Conservation (phyloP, 768 basidiomycete species). For the Trametes coccinea region DNA sequence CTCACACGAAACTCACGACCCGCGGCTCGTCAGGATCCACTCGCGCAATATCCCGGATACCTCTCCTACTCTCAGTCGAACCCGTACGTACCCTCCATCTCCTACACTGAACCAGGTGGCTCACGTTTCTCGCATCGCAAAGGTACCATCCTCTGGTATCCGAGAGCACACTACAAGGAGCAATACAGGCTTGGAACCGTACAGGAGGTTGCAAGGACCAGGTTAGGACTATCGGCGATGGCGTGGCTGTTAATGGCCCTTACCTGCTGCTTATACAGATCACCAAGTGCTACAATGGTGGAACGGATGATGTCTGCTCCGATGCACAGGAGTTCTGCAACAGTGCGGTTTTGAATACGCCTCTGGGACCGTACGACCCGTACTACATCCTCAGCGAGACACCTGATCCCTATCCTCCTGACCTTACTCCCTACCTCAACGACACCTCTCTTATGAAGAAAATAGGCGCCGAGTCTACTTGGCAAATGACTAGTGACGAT, state of each 20-base stretch:
- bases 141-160: constrained; percentile 56
- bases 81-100: constrained; percentile 31
- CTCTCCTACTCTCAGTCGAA: constrained; percentile 55
- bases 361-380: constrained; percentile 57
- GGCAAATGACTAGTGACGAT: constrained; percentile 40
- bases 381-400: constrained; percentile 47
- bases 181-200: constrained; percentile 44
- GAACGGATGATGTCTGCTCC: constrained; percentile 51
- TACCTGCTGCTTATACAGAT: constrained; percentile 40
- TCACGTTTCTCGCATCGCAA: not conserved
- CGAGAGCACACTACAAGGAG: constrained; percentile 37
- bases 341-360: constrained; percentile 48
- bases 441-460: constrained; percentile 31
- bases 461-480: constrained; percentile 47
- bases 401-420: constrained; percentile 51
- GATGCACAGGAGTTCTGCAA: constrained; percentile 61
- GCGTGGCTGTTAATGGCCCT: not conserved
- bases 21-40: constrained; percentile 31
- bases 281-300: constrained; percentile 49
- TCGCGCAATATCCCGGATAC: constrained; percentile 60
- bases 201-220: constrained; percentile 51
- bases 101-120: not conserved
- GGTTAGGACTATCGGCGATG: constrained; percentile 30
- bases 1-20: not conserved
- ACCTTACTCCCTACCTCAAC: constrained; percentile 35